Percentiles rank a stretch among this genome's conserved stretches.
phyloP scores from a whole-genome alignment of 192 early-diverging fungal species.

The Geranomyces variabilis region DNA sequence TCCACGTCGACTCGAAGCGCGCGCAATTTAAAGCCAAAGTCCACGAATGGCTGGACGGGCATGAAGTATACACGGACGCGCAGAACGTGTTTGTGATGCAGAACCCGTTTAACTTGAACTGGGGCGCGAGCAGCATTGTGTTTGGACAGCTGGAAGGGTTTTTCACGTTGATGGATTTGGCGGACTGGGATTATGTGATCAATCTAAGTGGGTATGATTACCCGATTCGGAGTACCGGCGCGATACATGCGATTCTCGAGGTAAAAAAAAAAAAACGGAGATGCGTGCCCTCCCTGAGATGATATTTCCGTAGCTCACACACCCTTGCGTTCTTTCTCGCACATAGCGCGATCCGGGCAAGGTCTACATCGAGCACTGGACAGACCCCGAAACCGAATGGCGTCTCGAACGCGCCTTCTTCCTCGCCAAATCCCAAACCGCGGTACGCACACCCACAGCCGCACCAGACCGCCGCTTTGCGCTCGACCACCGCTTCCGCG shows the following conservation, averaged over 20 bases:
- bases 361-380: conserved; percentile 33
- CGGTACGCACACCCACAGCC: conserved; percentile 34
- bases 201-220: conserved; percentile 53
- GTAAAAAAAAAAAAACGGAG: background rate
- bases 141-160: conserved; percentile 53
- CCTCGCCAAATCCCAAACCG: conserved; percentile 13
- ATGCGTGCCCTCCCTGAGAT: background rate
- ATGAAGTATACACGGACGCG: conserved; percentile 19
- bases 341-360: conserved; percentile 31
- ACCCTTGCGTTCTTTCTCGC: no score
- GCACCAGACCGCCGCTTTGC: conserved; percentile 32
- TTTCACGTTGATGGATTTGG: conserved; percentile 53
- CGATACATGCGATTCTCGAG: conserved; percentile 41
- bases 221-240: conserved; percentile 39
- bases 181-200: conserved; percentile 59
- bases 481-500: conserved; percentile 33
- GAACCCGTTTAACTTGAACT: conserved; percentile 35
- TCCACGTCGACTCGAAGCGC: conserved; percentile 52
- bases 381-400: conserved; percentile 34
- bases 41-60: conserved; percentile 26
- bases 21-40: conserved; percentile 22
- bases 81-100: conserved; percentile 28
- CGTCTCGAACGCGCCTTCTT: conserved; percentile 37
- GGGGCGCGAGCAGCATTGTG: conserved; percentile 53
- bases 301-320: no score